Percentiles rank a stretch among this genome's conserved stretches.
These are phyloP conservation scores for Dictyostelium capitatum DNA, from an alignment of 78 protist species.

Conservation along the genomic window DNA sequence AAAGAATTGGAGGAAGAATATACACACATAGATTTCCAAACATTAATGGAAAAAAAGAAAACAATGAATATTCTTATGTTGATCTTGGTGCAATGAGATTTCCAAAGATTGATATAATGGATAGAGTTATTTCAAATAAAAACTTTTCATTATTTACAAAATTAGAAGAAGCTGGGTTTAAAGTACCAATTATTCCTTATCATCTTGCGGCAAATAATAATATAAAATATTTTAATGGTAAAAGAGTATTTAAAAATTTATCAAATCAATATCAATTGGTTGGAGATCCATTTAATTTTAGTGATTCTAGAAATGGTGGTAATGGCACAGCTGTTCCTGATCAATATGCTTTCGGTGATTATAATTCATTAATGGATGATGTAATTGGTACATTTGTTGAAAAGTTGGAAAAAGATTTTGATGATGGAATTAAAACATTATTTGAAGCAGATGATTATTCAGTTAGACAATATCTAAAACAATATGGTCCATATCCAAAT, in stretches of 20 bases:
- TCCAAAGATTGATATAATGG: conserved; percentile 20
- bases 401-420: conserved; percentile 2
- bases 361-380: neutral
- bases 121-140: neutral
- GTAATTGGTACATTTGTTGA: neutral
- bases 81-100: conserved; percentile 64
- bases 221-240: conserved; percentile 10
- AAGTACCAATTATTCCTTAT: conserved; percentile 1
- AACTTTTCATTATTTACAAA: conserved; percentile 21
- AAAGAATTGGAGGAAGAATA: conserved; percentile 45
- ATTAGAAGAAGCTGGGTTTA: neutral
- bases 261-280: neutral
- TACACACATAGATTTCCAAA: neutral
- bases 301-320: conserved; percentile 13
- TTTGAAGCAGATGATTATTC: conserved; percentile 8
- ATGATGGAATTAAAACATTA: neutral
- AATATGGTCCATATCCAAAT: neutral
- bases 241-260: neutral
- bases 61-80: conserved; percentile 8
- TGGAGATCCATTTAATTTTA: neutral
- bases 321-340: neutral
- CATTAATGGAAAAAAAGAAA: too few species aligned
- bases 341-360: neutral
- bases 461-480: conserved; percentile 1
- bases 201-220: neutral